A percentile compares a stretch with the other conserved stretches of the same genome.
Evolutionary conservation across 1,139 yeast species (phyloP).

Genomic region (Nadsonia starkeyi-henricii): DNA sequence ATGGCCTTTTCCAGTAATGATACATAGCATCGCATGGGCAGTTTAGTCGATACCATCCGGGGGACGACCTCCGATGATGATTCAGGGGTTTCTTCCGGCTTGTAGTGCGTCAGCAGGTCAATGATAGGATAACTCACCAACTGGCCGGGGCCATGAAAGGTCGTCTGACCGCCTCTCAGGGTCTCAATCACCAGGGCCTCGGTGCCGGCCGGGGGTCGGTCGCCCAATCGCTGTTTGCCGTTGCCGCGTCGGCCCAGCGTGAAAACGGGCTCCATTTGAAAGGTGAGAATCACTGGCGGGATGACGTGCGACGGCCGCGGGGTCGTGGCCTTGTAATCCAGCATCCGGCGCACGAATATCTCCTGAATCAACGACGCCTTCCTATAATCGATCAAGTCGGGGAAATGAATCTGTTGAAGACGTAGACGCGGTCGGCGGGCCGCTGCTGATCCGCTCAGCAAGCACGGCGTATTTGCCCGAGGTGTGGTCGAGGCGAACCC

Average conservation of each 20-base stretch:
- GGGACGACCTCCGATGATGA: no score
- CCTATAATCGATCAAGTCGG: slow-evolving; percentile 38
- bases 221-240: slow-evolving; percentile 29
- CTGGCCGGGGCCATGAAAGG: slow-evolving; percentile 96
- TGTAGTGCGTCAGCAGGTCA: slow-evolving; percentile 49
- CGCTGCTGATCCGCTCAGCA: no score
- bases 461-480: no score
- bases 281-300: slow-evolving; percentile 52
- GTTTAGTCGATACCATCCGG: slow-evolving; percentile 13
- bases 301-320: no score
- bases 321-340: slow-evolving; percentile 45
- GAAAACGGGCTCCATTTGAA: slow-evolving; percentile 71
- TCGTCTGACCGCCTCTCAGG: slow-evolving; percentile 90
- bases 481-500: no score
- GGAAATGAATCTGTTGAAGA: slow-evolving; percentile 44
- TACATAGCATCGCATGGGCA: slow-evolving; percentile 67
- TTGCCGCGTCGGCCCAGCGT: slow-evolving; percentile 82
- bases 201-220: slow-evolving; percentile 22
- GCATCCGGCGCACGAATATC: slow-evolving; percentile 41
- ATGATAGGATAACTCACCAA: slow-evolving; percentile 71
- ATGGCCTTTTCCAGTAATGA: slow-evolving; percentile 53
- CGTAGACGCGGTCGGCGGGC: background rate
- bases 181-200: slow-evolving; percentile 51
- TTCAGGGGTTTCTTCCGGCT: slow-evolving; percentile 11
- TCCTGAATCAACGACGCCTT: slow-evolving; percentile 54